Base-by-base conservation (phyloP, 768 basidiomycete species). In the Auricularia sp. region DNA sequence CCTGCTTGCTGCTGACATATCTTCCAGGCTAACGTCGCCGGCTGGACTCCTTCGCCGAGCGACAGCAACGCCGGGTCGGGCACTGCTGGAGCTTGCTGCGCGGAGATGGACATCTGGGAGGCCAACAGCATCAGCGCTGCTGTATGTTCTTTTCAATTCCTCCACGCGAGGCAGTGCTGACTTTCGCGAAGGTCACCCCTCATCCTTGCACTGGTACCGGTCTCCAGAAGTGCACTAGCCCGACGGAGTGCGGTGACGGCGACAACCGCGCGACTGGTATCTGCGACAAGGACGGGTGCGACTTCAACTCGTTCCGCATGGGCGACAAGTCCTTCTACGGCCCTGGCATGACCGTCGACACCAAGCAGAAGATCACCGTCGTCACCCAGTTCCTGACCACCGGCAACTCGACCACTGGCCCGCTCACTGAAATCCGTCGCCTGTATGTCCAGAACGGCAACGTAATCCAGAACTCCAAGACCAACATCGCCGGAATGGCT, bases 261-360 rank as follows among this genome's bases (percentile, higher is more conserved):
- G 69, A 69, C 69, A 69, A 75, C 70, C 74, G 81, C 64, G 76
- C 79, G 71, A 73, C 69, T 67, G 78, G 78, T 54, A 21, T 13
- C 24, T 85, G 83, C 73, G 83, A 85, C 74, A 75, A 77, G 67
- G 82, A 81, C 68, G 83, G 83, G 56, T 85, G 83, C 73, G 83
- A 84, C 70, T 85, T 83, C 79, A 85, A 84, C 81, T 82, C 83
- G 37, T 85, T 70, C 78, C 82, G 83, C 70, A 77, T 81, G 80
- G 82, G 83, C 39, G 70, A 76, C 73, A 54, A 54, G 6, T 24
- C 65, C 71, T 67, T 70, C 73, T 69, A 71, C 69, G 73, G 72
- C n/a, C 65, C 65, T n/a, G 67, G 69, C n/a, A n/a, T 42, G 29
- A 68, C 69, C 61, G 64, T 70, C 63, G 65, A 69, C 64, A 70